Evolutionary conservation across 1,139 yeast genomes (phyloP), one percentile per base, ranked within the genome.

Genomic region (Protomyces arabidopsidicola): DNA sequence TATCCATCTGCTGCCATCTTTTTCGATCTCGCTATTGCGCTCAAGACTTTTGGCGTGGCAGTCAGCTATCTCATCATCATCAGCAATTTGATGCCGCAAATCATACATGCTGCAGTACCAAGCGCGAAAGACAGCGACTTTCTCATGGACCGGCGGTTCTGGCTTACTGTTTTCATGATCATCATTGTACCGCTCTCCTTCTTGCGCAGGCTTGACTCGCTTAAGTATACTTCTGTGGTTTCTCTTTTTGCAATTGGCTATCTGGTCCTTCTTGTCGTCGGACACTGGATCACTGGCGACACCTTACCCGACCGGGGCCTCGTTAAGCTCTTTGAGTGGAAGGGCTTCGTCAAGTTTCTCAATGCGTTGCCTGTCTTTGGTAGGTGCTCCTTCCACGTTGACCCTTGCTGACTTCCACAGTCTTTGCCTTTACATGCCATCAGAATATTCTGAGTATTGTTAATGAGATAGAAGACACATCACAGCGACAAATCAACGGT

Each of bases 401-500:
- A 12, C 22, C 88, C 14, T n/a, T 10, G 48, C 48, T 42, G 8
- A 42, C 8, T 2, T 4, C 48, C 1, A 27, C 27, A 42, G 48
- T 93, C 18, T 90, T 95, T 77, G 98, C 98, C 2, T 95, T 84
- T 75, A 91, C 98, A 0, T 95, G 98, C 67, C 95, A 93, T 69
- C 97, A 93, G 77, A 93, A 78, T 70, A 64, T 66, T 56, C 91
- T 88, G 74, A 86, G 96, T 9, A 88, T 91, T 63, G 83, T 90
- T 71, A 89, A 90, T 72, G 99, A 93, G 75, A 79, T 93, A 58
- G 75, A 76, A 56, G 82, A 83, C 68, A 85, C 84, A 68, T 76
- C 86, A 0, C 74, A 85, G 65, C 66, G 74, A 4, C 81, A 82
- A 59, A 78, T 87, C 58, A 71, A 80, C 8, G 73, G 70, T n/a